A percentile compares a stretch with the other conserved stretches of the same genome.
phyloP scores from a whole-genome alignment of 345 rosid species.

The Aegle marmelos region DNA sequence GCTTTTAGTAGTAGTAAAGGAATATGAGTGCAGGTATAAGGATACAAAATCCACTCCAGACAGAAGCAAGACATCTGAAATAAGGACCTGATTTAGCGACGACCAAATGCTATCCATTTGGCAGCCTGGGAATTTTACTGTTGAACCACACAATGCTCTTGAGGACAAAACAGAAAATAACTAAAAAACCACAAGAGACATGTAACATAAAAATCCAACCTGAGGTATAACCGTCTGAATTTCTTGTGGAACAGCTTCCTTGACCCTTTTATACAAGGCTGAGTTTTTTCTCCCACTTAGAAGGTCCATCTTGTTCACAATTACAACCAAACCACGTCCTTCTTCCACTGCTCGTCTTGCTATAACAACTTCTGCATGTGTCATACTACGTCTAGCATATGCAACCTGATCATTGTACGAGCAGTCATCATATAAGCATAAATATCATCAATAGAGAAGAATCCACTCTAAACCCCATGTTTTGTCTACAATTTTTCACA shows the following conservation, averaged over 20 bases:
- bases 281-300: conserved; percentile 58
- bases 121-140: too few relatives aligned
- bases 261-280: conserved; percentile 55
- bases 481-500: background rate
- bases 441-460: background rate
- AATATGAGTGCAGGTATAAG: too few relatives aligned
- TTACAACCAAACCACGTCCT: conserved; percentile 87
- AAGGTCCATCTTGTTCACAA: conserved; percentile 96
- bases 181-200: too few relatives aligned
- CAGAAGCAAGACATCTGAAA: background rate
- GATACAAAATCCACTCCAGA: background rate
- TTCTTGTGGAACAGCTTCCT: conserved; percentile 90
- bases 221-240: conserved; percentile 90
- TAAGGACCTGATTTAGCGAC: background rate
- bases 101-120: background rate
- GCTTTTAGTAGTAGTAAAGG: too few relatives aligned
- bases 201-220: conserved; percentile 35
- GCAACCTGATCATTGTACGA: conserved; percentile 49
- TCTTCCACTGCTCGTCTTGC: conserved; percentile 94
- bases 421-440: background rate
- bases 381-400: conserved; percentile 73
- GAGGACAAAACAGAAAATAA: too few relatives aligned
- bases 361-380: conserved; percentile 93
- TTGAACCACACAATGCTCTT: too few relatives aligned
- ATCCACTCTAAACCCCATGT: background rate